phyloP scores from a whole-genome alignment of 2,329 filamentous ascomycete species.

The Harringtonia aguacate region DNA sequence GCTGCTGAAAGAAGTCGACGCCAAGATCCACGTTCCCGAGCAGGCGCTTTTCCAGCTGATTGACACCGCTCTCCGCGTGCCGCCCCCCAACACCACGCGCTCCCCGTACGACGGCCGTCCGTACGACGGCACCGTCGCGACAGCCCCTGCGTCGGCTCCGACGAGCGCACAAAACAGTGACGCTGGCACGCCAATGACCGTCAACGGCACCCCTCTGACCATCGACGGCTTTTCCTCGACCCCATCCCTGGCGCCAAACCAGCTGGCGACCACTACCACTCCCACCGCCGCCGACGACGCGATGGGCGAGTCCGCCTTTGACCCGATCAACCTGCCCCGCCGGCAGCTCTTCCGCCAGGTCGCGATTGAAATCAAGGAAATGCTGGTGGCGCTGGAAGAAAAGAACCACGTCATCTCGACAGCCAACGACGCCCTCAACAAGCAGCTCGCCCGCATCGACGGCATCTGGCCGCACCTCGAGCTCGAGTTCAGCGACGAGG shows the following conservation, averaged over 20 bases:
- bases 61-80: constrained; percentile 46
- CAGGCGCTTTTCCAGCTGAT: constrained; percentile 71
- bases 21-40: constrained; percentile 85
- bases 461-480: constrained; percentile 81
- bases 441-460: constrained; percentile 75
- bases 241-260: no score
- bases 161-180: constrained; percentile 41
- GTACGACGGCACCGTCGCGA: constrained; percentile 29
- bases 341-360: constrained; percentile 70
- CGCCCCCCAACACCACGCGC: constrained; percentile 31
- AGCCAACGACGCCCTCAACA: constrained; percentile 79
- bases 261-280: background rate
- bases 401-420: constrained; percentile 96
- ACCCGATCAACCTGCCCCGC: constrained; percentile 49
- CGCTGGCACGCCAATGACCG: constrained; percentile 17
- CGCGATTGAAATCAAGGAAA: constrained; percentile 66
- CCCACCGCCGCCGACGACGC: constrained; percentile 10
- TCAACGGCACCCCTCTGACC: constrained; percentile 23
- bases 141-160: constrained; percentile 30
- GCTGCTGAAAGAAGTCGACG: constrained; percentile 92
- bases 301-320: constrained; percentile 28
- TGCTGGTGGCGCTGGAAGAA: constrained; percentile 87
- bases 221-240: no score
- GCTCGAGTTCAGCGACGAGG: constrained; percentile 85
- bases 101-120: constrained; percentile 32